Evolutionary conservation across 1,139 yeast species (phyloP).

Genomic region (Sugiyamaella sp.): DNA sequence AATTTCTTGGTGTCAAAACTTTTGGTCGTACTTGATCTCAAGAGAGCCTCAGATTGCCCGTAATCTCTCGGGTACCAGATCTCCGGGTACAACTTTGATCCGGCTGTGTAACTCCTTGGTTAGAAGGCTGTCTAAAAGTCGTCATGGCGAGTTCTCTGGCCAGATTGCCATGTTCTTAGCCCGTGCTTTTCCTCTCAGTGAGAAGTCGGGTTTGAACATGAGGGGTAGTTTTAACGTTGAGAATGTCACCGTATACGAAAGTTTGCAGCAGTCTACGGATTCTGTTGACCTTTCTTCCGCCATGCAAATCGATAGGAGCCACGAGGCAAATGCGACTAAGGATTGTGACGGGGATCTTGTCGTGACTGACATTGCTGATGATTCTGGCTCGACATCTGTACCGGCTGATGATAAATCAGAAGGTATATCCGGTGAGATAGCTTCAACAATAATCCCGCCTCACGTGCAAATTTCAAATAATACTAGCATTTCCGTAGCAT

Average conservation of each 20-base stretch:
- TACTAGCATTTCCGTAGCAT: neutral
- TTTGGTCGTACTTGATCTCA: slow-evolving; percentile 43
- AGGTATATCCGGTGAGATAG: neutral
- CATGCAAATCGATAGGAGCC: slow-evolving; percentile 12
- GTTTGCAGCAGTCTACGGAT: slow-evolving; percentile 9
- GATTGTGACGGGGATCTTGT: slow-evolving; percentile 19
- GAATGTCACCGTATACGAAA: slow-evolving; percentile 41
- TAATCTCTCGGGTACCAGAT: slow-evolving; percentile 39
- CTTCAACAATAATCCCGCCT: neutral
- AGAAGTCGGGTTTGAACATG: slow-evolving; percentile 45
- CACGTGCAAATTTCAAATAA: neutral
- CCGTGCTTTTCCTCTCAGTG: slow-evolving; percentile 44
- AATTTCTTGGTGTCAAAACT: slow-evolving; percentile 41
- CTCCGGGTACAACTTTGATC: slow-evolving; percentile 45
- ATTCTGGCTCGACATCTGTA: neutral
- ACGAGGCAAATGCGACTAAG: neutral
- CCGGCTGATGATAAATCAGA: neutral
- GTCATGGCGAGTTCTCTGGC: slow-evolving; percentile 45
- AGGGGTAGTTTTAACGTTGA: slow-evolving; percentile 45
- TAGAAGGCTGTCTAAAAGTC: slow-evolving; percentile 43
- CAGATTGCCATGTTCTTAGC: slow-evolving; percentile 44
- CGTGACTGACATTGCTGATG: slow-evolving; percentile 7
- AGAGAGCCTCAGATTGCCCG: slow-evolving; percentile 37
- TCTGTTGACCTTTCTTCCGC: neutral
- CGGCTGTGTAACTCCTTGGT: slow-evolving; percentile 45